phyloP scores from a whole-genome alignment of 1,139 yeast species.

The Debaryomyces udenii region DNA sequence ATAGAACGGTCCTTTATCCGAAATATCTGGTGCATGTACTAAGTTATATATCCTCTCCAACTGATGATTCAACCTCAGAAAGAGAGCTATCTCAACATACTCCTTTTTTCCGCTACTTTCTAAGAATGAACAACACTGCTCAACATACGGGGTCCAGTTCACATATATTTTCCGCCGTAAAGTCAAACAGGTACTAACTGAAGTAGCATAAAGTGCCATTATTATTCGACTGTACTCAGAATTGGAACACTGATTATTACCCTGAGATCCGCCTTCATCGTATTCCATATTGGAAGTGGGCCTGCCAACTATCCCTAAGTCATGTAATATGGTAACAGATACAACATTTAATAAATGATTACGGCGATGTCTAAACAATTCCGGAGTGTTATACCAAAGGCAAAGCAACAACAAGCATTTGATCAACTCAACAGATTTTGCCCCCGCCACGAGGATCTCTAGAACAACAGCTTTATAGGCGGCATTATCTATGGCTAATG shows the following conservation, averaged over 20 bases:
- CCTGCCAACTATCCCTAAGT: constrained; percentile 69
- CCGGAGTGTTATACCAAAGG: constrained; percentile 85
- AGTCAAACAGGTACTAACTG: constrained; percentile 57
- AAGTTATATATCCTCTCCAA: constrained; percentile 66
- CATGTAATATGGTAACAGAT: constrained; percentile 72
- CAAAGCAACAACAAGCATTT: constrained; percentile 63
- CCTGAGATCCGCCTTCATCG: constrained; percentile 35
- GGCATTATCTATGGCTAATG: constrained; percentile 53
- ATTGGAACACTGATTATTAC: constrained; percentile 20
- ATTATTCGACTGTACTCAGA: constrained; percentile 48
- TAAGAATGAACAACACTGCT: constrained; percentile 58
- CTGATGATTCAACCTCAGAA: constrained; percentile 60
- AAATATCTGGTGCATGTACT: constrained; percentile 43
- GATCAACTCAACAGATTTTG: constrained; percentile 68
- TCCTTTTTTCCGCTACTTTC: constrained; percentile 37
- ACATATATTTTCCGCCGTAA: constrained; percentile 55
- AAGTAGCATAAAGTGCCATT: constrained; percentile 50
- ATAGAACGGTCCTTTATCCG: constrained; percentile 27
- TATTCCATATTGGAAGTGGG: constrained; percentile 31
- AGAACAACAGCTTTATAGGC: constrained; percentile 60
- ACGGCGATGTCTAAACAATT: constrained; percentile 75
- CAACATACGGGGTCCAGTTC: constrained; percentile 63
- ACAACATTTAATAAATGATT: constrained; percentile 69
- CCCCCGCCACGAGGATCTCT: constrained; percentile 72
- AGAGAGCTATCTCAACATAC: constrained; percentile 51